These are phyloP conservation scores for Aspergillus pseudoviridinutans DNA, from an alignment of 2,329 filamentous ascomycete genomes.

Conservation along the genomic window DNA sequence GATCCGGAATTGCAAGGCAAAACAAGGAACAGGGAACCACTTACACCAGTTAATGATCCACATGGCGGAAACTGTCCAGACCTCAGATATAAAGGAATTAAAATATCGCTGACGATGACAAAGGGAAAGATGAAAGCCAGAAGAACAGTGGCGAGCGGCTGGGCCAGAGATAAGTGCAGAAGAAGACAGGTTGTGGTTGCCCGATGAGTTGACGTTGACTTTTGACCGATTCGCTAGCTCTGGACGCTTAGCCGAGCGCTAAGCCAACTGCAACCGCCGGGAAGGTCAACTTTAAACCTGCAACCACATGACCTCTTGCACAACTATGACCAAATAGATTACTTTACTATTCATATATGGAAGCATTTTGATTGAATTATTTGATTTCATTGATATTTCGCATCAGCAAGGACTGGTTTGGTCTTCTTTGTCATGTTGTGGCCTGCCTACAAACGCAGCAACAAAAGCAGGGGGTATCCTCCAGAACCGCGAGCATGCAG, in stretches of 20 bases:
- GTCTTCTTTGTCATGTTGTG: not conserved
- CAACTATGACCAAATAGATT: not conserved
- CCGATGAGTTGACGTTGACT: conserved; percentile 23
- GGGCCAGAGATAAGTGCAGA: conserved; percentile 20
- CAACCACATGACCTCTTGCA: not conserved
- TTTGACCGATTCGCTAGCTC: conserved; percentile 11
- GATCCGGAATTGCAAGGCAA: conserved; percentile 1
- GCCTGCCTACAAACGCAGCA: conserved; percentile 4
- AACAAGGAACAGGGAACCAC: conserved; percentile 22
- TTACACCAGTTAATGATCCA: conserved; percentile 96
- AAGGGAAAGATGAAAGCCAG: conserved; percentile 3
- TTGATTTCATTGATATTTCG: not conserved
- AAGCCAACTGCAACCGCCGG: conserved; percentile 1
- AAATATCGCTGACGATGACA: conserved; percentile 6
- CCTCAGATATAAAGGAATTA: conserved; percentile 1
- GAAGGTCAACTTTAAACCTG: not conserved
- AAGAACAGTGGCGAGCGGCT: conserved; percentile 12
- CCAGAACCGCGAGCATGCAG: conserved; percentile 30
- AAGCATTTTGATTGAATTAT: not conserved
- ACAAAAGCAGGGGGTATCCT: conserved; percentile 30
- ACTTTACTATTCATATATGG: not conserved
- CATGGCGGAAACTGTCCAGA: conserved; percentile 51
- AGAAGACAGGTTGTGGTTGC: conserved; percentile 26
- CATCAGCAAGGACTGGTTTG: not conserved
- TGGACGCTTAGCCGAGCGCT: conserved; percentile 16